phyloP scores from a whole-genome alignment of 108 stramenopile genomes.

The Cyclotella cryptica region DNA sequence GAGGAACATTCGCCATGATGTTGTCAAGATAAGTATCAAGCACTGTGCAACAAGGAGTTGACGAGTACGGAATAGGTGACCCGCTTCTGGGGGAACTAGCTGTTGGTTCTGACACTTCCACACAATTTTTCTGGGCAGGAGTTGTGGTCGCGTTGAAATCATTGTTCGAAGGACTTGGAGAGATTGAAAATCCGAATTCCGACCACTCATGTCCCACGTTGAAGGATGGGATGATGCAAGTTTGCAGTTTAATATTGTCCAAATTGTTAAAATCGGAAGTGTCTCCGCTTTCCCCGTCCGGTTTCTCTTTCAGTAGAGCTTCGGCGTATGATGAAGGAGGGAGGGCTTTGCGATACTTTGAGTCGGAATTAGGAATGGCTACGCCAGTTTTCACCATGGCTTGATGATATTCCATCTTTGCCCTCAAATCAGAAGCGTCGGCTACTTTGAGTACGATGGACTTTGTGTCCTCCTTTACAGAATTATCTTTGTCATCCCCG shows the following conservation, averaged over 20 bases:
- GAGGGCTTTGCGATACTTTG: conserved; percentile 2
- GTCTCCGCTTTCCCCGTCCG: neutral
- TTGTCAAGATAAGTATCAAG: conserved; percentile 88
- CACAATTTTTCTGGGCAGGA: no score
- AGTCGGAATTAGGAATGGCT: neutral
- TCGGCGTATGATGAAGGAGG: conserved; percentile 39
- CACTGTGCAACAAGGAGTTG: conserved; percentile 70
- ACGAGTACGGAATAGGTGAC: conserved; percentile 25
- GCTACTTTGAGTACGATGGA: conserved; percentile 66
- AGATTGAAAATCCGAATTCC: conserved; percentile 35
- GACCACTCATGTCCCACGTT: conserved; percentile 34
- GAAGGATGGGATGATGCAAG: conserved; percentile 71
- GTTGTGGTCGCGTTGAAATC: neutral
- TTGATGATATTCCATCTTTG: conserved; percentile 38
- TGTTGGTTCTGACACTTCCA: neutral
- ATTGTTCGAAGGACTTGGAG: conserved; percentile 11
- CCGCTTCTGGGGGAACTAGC: neutral
- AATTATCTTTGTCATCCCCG: neutral
- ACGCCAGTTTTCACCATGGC: conserved; percentile 24
- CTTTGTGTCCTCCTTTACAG: neutral
- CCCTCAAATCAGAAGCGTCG: conserved; percentile 56
- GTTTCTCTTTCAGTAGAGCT: conserved; percentile 36
- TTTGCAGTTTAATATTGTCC: conserved; percentile 68
- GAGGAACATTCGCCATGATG: conserved; percentile 90
- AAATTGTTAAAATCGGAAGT: conserved; percentile 35